Base-by-base conservation (phyloP, 2,329 filamentous ascomycete genomes). In the Berkeleyomyces basicola region DNA sequence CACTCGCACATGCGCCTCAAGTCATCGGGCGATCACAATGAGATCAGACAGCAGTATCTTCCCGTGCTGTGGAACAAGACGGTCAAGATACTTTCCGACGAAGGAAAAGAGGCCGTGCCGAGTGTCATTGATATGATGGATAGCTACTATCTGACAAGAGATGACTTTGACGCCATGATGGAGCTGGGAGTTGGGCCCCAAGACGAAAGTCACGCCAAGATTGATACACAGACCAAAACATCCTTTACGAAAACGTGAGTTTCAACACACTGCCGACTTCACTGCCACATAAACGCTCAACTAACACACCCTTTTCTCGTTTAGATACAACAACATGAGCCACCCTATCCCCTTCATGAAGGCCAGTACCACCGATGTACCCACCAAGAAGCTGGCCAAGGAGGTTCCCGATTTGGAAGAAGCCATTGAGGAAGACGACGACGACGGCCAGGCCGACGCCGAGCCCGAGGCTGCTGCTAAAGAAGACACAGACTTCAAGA, bases 331-430 rank as follows among this genome's bases (percentile, higher is more conserved):
- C 68, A 74, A 80, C 65, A 86, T 86, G 74, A 85, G 85, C 16
- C 93, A 99, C 68, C 92, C 92, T 0, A 76, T 99, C 60, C 91
- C 93, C 1, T 99, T 96, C 74, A 96, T 97, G 84, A 97, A 96
- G 74, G 89, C 91, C 1, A 90, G 82, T 68, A 88, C 83, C 7
- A 87, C 83, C 3, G 53, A 58, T 7, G 23, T 58, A 9, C 87
- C 83, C 3, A 84, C 89, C 3, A 90, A 88, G 76, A 86, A 84
- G 69, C 76, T 79, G 47, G 76, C 82, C 36, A 84, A 83, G 72
- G 90, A 92, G 58, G 87, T 86, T 66, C 95, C 93, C 0, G 93
- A 99, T 74, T 80, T 99, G 40, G 93, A 99, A 74, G 93, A 99
- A 74, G 93, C 91, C 1, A 86, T 99, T 61, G 91, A 97, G 58